These are phyloP conservation scores for Fusarium subglutinans DNA, from an alignment of 2,329 filamentous ascomycete species.

Conservation along the genomic window DNA sequence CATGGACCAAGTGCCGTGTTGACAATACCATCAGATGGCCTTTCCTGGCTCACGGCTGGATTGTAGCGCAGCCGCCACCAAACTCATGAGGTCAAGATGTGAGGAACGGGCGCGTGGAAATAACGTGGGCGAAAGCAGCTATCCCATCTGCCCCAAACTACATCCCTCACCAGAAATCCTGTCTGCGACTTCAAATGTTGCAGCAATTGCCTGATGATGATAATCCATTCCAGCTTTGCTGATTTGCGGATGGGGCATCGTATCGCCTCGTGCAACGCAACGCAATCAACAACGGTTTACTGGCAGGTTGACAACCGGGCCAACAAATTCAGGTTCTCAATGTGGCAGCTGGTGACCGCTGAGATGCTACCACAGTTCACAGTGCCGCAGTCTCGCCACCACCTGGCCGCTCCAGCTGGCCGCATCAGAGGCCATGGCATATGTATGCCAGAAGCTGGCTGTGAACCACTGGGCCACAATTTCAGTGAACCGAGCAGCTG, in stretches of 20 bases:
- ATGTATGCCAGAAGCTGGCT: background rate
- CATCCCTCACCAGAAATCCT: background rate
- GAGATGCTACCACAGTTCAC: slow-evolving; percentile 11
- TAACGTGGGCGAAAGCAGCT: slow-evolving; percentile 8
- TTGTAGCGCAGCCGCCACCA: slow-evolving; percentile 7
- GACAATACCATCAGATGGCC: background rate
- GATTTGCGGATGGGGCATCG: slow-evolving; percentile 8
- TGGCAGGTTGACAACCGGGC: slow-evolving; percentile 2
- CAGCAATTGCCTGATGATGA: slow-evolving; percentile 15
- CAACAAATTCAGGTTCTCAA: slow-evolving; percentile 16
- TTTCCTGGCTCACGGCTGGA: background rate
- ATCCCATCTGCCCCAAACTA: background rate
- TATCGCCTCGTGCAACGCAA: slow-evolving; percentile 19
- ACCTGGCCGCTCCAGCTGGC: slow-evolving; percentile 6
- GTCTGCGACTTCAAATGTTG: background rate
- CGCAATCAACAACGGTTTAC: slow-evolving; percentile 4
- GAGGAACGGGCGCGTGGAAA: slow-evolving; percentile 9
- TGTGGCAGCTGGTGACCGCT: slow-evolving; percentile 20
- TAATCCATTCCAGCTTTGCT: slow-evolving; percentile 10
- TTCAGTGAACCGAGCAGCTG: slow-evolving; percentile 27
- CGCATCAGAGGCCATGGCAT: background rate
- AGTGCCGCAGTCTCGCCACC: slow-evolving; percentile 27
- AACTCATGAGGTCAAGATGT: background rate
- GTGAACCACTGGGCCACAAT: background rate
- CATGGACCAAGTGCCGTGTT: slow-evolving; percentile 9